Evolutionary conservation across 2,329 filamentous ascomycete genomes (phyloP), one percentile per base, ranked within the genome.

Genomic region (Emydomyces testavorans): DNA sequence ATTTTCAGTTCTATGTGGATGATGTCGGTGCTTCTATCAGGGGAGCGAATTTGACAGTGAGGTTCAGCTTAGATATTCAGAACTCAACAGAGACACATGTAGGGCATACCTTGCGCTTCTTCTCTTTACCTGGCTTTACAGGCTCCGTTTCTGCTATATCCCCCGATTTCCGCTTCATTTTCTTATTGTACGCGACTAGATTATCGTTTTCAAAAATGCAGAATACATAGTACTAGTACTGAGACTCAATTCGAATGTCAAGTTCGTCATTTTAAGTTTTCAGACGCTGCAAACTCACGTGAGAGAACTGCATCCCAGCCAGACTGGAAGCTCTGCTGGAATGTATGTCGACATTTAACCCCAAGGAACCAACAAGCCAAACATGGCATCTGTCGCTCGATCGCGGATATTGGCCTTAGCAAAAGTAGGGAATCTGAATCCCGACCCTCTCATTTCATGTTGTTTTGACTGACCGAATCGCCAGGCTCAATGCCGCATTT

Each of bases 401-500:
- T 65, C 64, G 42, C 71, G 77, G 40, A 63, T 79, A 28, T 53
- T 79, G 40, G 83, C 87, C 62, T 76, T 94, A 54, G 78, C 90
- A 73, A 88, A 87, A 82, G 88, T 86, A 67, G 38, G 57, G 15
- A 21, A 15, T 16, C 13, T 28, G 29, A 37, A 29, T 41, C 18
- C 37, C 11, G 11, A 18, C 20, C 16, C 23, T 21, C 10, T 23
- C 2, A n/a, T n/a, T n/a, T 16, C n/a, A 0, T 7, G n/a, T 29
- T 23, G n/a, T 11, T 15, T 6, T 16, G 16, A 26, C 43, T 39
- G 10, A 40, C 18, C 6, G 29, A 15, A 7, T 21, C 21, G 8
- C 35, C 58, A 95, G 89, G 77, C 78, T 62, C 88, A 89, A 82
- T 94, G 87, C 75, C 79, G 82, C 65, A 79, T 96, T 71, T 98